Evolutionary conservation across 148 eudicot species (phyloP).

Genomic region (Silene latifolia): DNA sequence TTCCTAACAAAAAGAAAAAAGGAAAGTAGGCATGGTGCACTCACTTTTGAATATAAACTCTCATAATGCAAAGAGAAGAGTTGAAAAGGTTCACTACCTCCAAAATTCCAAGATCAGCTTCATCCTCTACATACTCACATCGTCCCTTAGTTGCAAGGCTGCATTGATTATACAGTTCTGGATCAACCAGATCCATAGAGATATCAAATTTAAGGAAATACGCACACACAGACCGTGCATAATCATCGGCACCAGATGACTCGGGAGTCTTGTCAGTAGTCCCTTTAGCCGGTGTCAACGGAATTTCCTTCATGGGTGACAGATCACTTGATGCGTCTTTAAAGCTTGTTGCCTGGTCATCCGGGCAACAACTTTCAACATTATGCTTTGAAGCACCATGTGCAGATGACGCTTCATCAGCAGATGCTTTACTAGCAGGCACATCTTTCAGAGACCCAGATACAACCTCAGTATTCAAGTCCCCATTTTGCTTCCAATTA

Average conservation of each 20-base stretch:
- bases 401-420: slow-evolving; percentile 48
- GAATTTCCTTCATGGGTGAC: slow-evolving; percentile 36
- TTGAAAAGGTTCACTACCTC: slow-evolving; percentile 44
- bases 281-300: slow-evolving; percentile 26
- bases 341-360: slow-evolving; percentile 34
- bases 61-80: neutral
- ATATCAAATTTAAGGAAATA: slow-evolving; percentile 77
- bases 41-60: neutral
- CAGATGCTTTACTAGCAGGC: slow-evolving; percentile 24
- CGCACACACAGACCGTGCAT: slow-evolving; percentile 34
- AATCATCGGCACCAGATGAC: slow-evolving; percentile 34
- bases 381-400: slow-evolving; percentile 37
- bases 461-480: slow-evolving; percentile 34
- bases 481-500: slow-evolving; percentile 59
- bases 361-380: slow-evolving; percentile 36
- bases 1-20: slow-evolving; percentile 34
- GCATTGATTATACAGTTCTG: slow-evolving; percentile 63
- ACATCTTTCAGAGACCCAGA: slow-evolving; percentile 49
- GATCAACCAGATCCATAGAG: slow-evolving; percentile 66
- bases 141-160: slow-evolving; percentile 44
- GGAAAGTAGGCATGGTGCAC: neutral
- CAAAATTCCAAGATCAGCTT: slow-evolving; percentile 36
- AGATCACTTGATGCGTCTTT: slow-evolving; percentile 34
- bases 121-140: slow-evolving; percentile 31
- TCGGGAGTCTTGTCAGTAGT: slow-evolving; percentile 39